Evolutionary conservation across 257 asterid genomes (phyloP).

Genomic region (Capsicum chinense): DNA sequence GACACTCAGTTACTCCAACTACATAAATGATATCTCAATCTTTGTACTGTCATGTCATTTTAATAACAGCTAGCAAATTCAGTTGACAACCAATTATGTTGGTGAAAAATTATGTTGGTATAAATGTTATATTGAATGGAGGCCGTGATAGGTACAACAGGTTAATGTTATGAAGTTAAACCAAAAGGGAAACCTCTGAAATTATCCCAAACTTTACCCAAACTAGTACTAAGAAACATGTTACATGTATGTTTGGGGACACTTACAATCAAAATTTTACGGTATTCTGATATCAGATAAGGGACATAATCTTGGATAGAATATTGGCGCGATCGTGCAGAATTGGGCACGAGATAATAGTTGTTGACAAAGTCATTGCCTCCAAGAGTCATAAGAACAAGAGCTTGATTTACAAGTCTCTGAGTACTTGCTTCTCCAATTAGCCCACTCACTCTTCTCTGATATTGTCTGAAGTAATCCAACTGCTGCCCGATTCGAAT

Average conservation of each 20-base stretch:
- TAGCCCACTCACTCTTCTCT: constrained; percentile 53
- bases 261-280: constrained; percentile 59
- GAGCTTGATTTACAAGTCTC: constrained; percentile 57
- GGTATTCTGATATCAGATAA: constrained; percentile 69
- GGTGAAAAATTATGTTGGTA: background rate
- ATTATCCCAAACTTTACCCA: background rate
- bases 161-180: background rate
- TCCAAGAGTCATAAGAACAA: constrained; percentile 79
- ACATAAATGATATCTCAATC: constrained; percentile 8
- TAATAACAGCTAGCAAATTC: background rate
- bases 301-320: constrained; percentile 61
- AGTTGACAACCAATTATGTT: background rate
- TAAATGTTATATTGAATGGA: background rate
- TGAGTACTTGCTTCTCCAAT: constrained; percentile 55
- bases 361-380: constrained; percentile 94
- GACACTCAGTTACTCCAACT: background rate
- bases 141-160: background rate
- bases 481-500: constrained; percentile 64
- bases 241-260: background rate
- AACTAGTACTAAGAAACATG: background rate
- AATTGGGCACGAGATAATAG: constrained; percentile 69
- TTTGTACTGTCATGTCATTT: constrained; percentile 4
- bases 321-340: constrained; percentile 72
- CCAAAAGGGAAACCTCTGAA: background rate
- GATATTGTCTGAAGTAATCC: constrained; percentile 65